Conservation (phyloP, 441 rosid species). For the Melastoma candidum region DNA sequence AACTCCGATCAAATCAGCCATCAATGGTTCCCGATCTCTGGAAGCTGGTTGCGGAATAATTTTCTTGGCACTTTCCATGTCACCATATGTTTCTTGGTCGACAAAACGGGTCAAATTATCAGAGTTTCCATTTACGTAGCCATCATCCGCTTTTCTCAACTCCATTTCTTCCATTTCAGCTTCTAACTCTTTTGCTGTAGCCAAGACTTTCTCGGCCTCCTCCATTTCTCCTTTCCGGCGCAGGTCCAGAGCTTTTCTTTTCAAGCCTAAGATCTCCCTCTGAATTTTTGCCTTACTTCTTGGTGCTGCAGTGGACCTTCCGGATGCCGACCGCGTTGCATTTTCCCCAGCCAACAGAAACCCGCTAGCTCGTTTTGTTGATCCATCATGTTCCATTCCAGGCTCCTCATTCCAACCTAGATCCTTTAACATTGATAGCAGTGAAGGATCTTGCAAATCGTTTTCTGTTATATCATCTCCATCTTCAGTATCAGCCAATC, state of each 20-base stretch:
- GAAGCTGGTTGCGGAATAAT: neutral
- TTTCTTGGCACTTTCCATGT: constrained; percentile 13
- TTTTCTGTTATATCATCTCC: constrained; percentile 37
- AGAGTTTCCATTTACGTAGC: constrained; percentile 12
- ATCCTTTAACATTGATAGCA: constrained; percentile 39
- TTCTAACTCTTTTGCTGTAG: constrained; percentile 41
- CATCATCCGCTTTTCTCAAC: constrained; percentile 21
- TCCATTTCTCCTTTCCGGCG: constrained; percentile 54
- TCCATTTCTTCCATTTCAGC: constrained; percentile 48
- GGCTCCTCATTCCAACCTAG: constrained; percentile 47
- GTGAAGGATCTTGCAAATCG: constrained; percentile 48
- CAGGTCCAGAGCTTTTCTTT: constrained; percentile 58
- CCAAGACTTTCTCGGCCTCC: constrained; percentile 58
- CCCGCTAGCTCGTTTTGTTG: constrained; percentile 22
- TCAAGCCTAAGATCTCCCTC: constrained; percentile 52
- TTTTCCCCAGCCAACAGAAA: constrained; percentile 19
- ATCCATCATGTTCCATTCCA: constrained; percentile 13
- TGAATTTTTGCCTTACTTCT: constrained; percentile 57
- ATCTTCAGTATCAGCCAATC: constrained; percentile 27
- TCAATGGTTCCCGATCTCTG: constrained; percentile 5
- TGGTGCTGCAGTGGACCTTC: constrained; percentile 17
- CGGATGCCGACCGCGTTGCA: constrained; percentile 13
- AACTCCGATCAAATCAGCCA: constrained; percentile 8
- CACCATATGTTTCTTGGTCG: constrained; percentile 11
- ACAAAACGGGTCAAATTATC: constrained; percentile 14